Evolutionary conservation across 2,329 filamentous ascomycete genomes (phyloP).

Genomic region (Talaromyces verruculosus): DNA sequence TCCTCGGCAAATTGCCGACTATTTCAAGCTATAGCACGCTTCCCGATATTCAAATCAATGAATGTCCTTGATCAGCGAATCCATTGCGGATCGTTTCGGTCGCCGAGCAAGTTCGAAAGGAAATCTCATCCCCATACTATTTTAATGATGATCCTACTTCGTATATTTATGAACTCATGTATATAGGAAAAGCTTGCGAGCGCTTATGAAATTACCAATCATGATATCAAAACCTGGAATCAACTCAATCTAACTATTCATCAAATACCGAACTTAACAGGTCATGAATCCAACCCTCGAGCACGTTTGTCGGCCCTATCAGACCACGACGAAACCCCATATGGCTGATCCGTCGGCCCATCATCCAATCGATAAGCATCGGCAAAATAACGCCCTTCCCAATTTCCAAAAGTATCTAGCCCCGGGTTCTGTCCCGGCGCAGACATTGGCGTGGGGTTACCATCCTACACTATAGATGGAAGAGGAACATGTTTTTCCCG

Average conservation of each 20-base stretch:
- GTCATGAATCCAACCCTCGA: background rate
- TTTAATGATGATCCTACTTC: background rate
- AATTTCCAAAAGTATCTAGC: background rate
- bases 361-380: background rate
- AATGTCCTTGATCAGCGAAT: background rate
- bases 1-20: no score
- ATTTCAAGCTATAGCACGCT: background rate
- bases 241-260: background rate
- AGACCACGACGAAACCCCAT: background rate
- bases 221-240: background rate
- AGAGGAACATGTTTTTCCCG: background rate
- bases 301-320: background rate
- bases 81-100: background rate
- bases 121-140: background rate
- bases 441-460: background rate
- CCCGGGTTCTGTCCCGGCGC: background rate
- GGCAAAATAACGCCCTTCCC: background rate
- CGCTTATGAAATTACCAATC: background rate
- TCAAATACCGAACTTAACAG: background rate
- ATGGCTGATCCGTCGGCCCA: background rate
- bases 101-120: background rate
- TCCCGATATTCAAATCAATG: background rate
- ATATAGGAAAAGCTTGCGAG: background rate
- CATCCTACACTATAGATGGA: background rate
- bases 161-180: background rate